phyloP scores from a whole-genome alignment of 2,329 filamentous ascomycete species.

The Trichoderma guizhouense region DNA sequence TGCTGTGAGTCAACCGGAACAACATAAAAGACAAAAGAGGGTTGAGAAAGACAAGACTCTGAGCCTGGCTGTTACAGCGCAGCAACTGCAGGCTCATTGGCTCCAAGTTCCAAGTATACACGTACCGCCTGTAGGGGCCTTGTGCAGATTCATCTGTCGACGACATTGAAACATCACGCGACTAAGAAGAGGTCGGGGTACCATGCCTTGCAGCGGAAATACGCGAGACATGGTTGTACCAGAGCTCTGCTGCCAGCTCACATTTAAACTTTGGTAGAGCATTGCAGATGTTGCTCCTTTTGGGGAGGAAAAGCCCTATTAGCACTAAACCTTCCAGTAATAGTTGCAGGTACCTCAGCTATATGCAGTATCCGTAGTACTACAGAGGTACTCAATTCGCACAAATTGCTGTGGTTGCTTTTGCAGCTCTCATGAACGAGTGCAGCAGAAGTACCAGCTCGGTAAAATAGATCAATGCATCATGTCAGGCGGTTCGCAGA shows the following conservation, averaged over 20 bases:
- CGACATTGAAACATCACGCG: not conserved
- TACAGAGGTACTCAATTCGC: not conserved
- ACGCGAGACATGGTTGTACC: not conserved
- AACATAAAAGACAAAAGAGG: not conserved
- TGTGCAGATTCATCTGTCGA: not conserved
- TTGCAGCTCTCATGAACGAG: not conserved
- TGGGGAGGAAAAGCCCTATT: not conserved
- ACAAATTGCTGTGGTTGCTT: not conserved
- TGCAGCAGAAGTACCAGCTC: not conserved
- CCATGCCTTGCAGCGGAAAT: not conserved
- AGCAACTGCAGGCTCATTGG: not conserved
- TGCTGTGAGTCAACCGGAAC: not conserved
- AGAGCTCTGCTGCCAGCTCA: not conserved
- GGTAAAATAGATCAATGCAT: not conserved
- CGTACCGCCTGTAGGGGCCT: not conserved
- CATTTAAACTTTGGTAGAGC: slow-evolving; percentile 1
- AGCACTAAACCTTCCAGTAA: not conserved
- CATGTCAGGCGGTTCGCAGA: not conserved
- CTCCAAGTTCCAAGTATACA: not conserved
- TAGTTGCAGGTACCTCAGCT: not conserved
- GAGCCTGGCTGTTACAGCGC: not conserved
- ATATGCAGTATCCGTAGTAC: too few relatives aligned
- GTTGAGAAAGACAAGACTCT: not conserved
- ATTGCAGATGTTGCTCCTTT: not conserved
- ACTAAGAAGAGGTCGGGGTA: not conserved